Percentiles rank a stretch among this genome's conserved stretches.
Evolutionary conservation across 805 yeast species (phyloP).

Genomic region (Saccharomycopsis capsularis): DNA sequence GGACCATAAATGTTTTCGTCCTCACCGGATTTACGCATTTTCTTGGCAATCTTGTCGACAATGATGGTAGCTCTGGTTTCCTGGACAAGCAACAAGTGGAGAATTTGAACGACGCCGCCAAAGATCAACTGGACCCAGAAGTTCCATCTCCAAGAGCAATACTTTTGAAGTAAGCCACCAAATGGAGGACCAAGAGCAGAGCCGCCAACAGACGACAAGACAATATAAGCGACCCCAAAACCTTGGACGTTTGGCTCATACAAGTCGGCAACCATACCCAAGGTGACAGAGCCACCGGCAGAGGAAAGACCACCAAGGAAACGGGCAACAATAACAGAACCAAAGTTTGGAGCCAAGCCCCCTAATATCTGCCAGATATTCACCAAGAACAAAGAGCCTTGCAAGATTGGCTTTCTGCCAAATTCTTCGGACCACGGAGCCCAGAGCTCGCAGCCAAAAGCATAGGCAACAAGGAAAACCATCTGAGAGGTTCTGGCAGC

Average conservation of each 20-base stretch:
- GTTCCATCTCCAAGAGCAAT: conserved; percentile 4
- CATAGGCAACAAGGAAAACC: conserved; percentile 1
- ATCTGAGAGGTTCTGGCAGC: neutral
- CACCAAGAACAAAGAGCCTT: conserved; percentile 1
- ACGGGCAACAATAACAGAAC: neutral
- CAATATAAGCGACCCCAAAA: conserved; percentile 4
- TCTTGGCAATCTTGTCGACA: conserved; percentile 4
- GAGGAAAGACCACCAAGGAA: conserved; percentile 1
- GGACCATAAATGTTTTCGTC: conserved; percentile 7
- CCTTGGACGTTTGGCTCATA: conserved; percentile 9
- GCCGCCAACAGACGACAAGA: conserved; percentile 8
- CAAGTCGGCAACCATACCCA: conserved; percentile 7
- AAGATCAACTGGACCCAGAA: conserved; percentile 7
- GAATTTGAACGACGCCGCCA: conserved; percentile 4
- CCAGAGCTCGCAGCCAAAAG: conserved; percentile 7
- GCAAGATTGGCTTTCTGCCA: conserved; percentile 5
- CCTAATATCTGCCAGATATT: conserved; percentile 3
- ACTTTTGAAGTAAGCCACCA: conserved; percentile 2
- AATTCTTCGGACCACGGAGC: conserved; percentile 6
- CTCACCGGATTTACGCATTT: conserved; percentile 1
- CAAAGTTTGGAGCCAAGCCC: conserved; percentile 4
- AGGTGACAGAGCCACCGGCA: conserved; percentile 5
- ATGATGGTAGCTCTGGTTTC: conserved; percentile 1
- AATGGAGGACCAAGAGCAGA: conserved; percentile 5
- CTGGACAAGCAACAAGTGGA: conserved; percentile 2